Percentiles rank a stretch among this genome's conserved stretches.
phyloP scores from a whole-genome alignment of 805 yeast species.

The Starmerella stigmatis region DNA sequence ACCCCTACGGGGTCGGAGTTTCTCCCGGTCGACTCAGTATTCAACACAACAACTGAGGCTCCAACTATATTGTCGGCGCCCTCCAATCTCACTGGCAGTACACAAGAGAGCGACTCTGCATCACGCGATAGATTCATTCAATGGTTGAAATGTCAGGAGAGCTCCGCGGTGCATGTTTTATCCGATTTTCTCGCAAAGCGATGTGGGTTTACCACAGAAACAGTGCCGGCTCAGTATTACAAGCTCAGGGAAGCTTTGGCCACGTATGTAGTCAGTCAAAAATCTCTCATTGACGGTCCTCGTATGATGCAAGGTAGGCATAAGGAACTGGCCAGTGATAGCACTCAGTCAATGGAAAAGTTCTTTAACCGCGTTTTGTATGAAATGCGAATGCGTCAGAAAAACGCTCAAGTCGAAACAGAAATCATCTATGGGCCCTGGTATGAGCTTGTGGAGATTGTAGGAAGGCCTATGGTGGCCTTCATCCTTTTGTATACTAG shows the following conservation, averaged over 20 bases:
- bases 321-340: neutral
- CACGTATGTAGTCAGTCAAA: neutral
- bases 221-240: neutral
- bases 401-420: constrained; percentile 4
- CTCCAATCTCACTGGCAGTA: neutral
- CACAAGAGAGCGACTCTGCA: neutral
- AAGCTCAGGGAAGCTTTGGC: neutral
- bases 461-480: constrained; percentile 7
- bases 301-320: neutral
- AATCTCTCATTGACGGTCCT: neutral
- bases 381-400: neutral
- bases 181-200: neutral
- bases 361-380: neutral
- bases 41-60: neutral
- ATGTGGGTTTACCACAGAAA: neutral
- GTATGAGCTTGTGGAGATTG: neutral
- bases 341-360: neutral
- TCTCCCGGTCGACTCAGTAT: neutral
- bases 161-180: neutral
- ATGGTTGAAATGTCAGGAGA: neutral
- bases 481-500: constrained; percentile 9
- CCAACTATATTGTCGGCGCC: neutral
- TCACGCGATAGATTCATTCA: neutral
- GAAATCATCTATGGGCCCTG: constrained; percentile 18
- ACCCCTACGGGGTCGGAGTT: no score